phyloP scores from a whole-genome alignment of 192 early-diverging fungal genomes.

The Fimicolochytrium jonesii region DNA sequence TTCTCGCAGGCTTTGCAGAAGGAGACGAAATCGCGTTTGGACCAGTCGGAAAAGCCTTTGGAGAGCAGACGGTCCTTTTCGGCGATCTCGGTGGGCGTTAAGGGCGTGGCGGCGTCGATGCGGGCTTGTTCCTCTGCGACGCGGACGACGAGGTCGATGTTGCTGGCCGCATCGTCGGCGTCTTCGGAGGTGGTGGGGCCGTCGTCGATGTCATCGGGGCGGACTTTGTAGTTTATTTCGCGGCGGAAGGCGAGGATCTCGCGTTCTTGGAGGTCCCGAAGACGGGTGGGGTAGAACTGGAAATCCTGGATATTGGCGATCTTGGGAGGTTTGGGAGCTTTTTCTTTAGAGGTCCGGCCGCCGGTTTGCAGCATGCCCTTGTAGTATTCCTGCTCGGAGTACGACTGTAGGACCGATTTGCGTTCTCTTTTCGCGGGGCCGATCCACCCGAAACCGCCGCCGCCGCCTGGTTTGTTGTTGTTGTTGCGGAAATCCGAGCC shows the following conservation, averaged over 20 bases:
- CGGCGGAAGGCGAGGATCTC: constrained; percentile 67
- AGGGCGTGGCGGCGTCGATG: constrained; percentile 83
- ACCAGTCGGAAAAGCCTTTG: constrained; percentile 86
- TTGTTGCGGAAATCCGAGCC: constrained; percentile 86
- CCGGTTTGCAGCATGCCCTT: constrained; percentile 9
- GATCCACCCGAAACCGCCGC: constrained; percentile 75
- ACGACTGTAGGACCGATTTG: constrained; percentile 6
- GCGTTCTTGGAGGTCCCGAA: constrained; percentile 76
- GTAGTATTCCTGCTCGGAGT: constrained; percentile 24
- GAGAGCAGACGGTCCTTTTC: constrained; percentile 58
- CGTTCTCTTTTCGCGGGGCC: constrained; percentile 92
- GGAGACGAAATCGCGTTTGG: constrained; percentile 79
- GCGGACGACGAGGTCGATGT: constrained; percentile 44
- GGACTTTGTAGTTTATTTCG: constrained; percentile 67
- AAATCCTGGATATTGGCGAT: constrained; percentile 67
- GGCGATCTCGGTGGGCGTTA: constrained; percentile 81
- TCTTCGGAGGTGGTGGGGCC: constrained; percentile 19
- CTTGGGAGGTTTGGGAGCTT: constrained; percentile 32
- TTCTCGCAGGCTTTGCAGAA: constrained; percentile 84
- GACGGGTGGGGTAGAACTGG: constrained; percentile 84
- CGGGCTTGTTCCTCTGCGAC: constrained; percentile 72
- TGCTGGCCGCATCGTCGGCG: constrained; percentile 30
- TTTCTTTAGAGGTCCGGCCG: constrained; percentile 25
- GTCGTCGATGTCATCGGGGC: constrained; percentile 32
- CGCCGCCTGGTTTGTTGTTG: too few species aligned